phyloP scores from a whole-genome alignment of 2,329 filamentous ascomycete species.

The Colletotrichum aenigma region DNA sequence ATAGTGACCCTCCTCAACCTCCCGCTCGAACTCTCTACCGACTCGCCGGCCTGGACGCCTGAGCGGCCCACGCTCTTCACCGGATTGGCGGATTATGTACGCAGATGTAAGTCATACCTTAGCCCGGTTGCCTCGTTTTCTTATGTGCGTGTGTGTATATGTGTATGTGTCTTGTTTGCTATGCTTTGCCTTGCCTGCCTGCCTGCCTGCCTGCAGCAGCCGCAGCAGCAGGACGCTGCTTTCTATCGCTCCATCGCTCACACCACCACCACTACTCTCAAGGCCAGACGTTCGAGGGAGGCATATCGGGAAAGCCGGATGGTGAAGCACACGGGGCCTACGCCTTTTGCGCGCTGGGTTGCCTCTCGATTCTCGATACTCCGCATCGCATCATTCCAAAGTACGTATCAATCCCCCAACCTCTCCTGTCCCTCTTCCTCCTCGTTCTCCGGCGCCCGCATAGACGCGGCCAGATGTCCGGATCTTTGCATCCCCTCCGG shows the following conservation, averaged over 20 bases:
- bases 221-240: neutral
- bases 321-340: slow-evolving; percentile 96
- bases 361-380: slow-evolving; percentile 82
- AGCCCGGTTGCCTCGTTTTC: slow-evolving; percentile 7
- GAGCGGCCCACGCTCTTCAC: slow-evolving; percentile 71
- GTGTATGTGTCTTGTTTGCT: neutral
- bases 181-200: neutral
- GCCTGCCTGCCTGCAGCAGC: neutral
- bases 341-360: slow-evolving; percentile 91
- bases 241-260: neutral
- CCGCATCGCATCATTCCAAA: slow-evolving; percentile 76
- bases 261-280: slow-evolving; percentile 33
- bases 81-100: slow-evolving; percentile 79
- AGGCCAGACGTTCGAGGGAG: slow-evolving; percentile 93
- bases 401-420: slow-evolving; percentile 50
- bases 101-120: slow-evolving; percentile 66
- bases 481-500: neutral
- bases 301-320: slow-evolving; percentile 83
- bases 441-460: neutral
- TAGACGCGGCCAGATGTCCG: neutral
- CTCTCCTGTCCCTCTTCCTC: neutral
- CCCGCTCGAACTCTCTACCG: slow-evolving; percentile 76
- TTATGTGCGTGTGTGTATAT: neutral
- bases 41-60: slow-evolving; percentile 69
- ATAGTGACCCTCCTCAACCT: slow-evolving; percentile 83